These are phyloP conservation scores for Ceratobasidium sp. DNA, from an alignment of 1,284 basidiomycete genomes.

Conservation along the genomic window DNA sequence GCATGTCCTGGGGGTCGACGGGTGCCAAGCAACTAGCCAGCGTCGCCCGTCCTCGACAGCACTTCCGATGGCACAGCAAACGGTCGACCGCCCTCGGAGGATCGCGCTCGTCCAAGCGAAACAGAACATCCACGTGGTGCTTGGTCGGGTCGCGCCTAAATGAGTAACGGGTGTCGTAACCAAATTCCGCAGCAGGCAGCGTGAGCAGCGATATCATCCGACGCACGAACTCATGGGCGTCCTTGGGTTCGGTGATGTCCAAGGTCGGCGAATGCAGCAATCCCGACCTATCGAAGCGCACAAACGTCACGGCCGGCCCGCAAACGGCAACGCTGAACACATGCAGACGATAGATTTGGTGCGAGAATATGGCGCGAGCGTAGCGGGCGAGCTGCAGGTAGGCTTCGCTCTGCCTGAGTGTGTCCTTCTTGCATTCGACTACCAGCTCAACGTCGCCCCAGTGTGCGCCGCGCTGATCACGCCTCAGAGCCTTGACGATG, in stretches of 20 bases:
- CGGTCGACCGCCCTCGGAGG: not conserved
- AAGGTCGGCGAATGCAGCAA: not conserved
- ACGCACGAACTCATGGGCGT: not conserved
- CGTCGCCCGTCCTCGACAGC: not conserved
- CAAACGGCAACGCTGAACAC: not conserved
- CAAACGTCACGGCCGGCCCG: too few relatives aligned
- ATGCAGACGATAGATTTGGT: too few relatives aligned
- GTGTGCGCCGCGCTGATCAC: not conserved
- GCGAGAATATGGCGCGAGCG: constrained; percentile 7
- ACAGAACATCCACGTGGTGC: not conserved
- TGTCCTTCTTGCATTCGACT: constrained; percentile 12
- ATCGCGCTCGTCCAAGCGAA: not conserved
- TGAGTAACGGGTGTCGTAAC: not conserved
- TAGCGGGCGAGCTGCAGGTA: constrained; percentile 29
- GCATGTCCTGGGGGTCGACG: too few relatives aligned
- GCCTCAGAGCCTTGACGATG: not conserved
- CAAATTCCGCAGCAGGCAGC: not conserved
- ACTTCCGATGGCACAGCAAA: not conserved
- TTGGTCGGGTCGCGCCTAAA: not conserved
- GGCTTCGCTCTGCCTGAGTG: not conserved
- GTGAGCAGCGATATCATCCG: not conserved
- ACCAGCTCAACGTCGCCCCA: constrained; percentile 27
- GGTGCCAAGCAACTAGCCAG: not conserved
- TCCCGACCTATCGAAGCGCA: not conserved
- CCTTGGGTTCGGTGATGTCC: not conserved